These are phyloP conservation scores for Chrysopogon serrulatus DNA, from an alignment of 176 grass and related monocot genomes.

Conservation along the genomic window DNA sequence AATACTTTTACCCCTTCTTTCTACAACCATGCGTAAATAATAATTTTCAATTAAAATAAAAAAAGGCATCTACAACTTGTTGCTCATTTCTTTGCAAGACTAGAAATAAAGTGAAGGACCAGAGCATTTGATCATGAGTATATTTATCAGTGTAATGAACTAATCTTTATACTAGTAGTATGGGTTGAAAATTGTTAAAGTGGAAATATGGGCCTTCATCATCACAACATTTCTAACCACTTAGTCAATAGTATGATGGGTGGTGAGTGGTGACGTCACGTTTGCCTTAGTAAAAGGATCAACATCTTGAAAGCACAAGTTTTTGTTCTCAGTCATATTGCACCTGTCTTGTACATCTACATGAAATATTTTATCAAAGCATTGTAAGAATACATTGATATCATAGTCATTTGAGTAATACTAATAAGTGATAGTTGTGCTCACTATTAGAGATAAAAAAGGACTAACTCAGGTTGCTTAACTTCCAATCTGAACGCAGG, in stretches of 20 bases:
- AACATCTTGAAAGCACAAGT: not conserved
- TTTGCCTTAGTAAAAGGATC: not conserved
- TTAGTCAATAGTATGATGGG: not conserved
- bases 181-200: not conserved
- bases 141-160: not conserved
- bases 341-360: not conserved
- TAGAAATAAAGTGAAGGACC: not conserved
- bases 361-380: not conserved
- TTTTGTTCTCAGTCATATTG: not conserved
- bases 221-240: not conserved
- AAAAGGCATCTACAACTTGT: too few relatives aligned
- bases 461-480: not conserved
- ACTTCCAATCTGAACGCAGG: not conserved
- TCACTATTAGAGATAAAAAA: not conserved
- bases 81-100: too few relatives aligned
- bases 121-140: not conserved
- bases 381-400: not conserved
- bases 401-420: not conserved
- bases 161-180: not conserved
- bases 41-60: too few relatives aligned
- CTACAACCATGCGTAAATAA: too few relatives aligned
- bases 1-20: too few relatives aligned
- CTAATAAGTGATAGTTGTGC: not conserved
- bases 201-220: not conserved
- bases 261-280: not conserved